Percentiles rank a stretch among this genome's conserved stretches.
These are phyloP conservation scores for Blepharisma japonicum DNA, from an alignment of 73 alveolate species.

Conservation along the genomic window DNA sequence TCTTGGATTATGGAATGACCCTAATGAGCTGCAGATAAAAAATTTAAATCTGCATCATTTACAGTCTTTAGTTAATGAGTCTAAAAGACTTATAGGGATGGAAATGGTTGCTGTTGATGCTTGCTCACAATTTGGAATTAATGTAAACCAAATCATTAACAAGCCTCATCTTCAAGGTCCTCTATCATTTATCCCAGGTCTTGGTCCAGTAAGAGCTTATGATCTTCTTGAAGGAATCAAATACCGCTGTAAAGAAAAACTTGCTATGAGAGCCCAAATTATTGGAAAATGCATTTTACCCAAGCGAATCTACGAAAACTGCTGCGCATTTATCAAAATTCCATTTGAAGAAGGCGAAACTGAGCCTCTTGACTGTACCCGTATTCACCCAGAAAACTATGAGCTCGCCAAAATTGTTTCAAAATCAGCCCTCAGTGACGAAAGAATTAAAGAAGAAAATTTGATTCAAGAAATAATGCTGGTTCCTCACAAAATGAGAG, in stretches of 20 bases:
- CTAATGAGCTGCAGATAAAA: constrained; percentile 26
- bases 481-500: constrained; percentile 57
- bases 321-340: constrained; percentile 43
- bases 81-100: not conserved
- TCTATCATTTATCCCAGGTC: constrained; percentile 67
- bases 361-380: constrained; percentile 72
- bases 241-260: constrained; percentile 27
- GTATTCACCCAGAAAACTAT: constrained; percentile 75
- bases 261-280: constrained; percentile 39
- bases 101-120: constrained; percentile 27
- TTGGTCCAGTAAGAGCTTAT: constrained; percentile 84
- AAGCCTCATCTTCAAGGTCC: constrained; percentile 67
- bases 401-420: constrained; percentile 61
- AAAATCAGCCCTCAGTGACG: constrained; percentile 51
- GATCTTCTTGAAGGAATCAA: constrained; percentile 44
- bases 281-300: constrained; percentile 32
- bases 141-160: constrained; percentile 48
- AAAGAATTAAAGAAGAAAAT: constrained; percentile 49
- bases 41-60: not conserved
- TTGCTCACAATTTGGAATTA: not conserved
- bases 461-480: constrained; percentile 50
- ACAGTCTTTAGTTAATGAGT: not conserved
- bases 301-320: constrained; percentile 30
- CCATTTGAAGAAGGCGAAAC: constrained; percentile 14
- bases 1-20: not conserved